Evolutionary conservation across 2,329 filamentous ascomycete species (phyloP), one percentile per base, ranked within the genome.

Genomic region (Pleoardoris graminearum): DNA sequence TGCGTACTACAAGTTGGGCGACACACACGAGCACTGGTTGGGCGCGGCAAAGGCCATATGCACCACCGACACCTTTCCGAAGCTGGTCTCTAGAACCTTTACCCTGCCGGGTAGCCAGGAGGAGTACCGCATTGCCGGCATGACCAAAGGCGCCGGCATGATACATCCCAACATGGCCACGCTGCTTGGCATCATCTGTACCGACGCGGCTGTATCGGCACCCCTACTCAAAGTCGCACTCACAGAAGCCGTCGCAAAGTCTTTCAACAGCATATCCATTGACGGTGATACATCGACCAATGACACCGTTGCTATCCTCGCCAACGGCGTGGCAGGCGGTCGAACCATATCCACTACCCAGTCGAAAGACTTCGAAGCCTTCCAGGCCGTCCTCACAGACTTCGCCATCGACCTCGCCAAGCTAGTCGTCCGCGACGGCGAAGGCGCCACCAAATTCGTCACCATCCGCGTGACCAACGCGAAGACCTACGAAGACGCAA

Each of bases 121-220:
- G 44, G 86, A 88, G 71, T 99, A 96, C 77, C 82, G 84, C 63
- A 88, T 99, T 44, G 91, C 90, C 11, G 94, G 94, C 63, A 95
- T 96, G 85, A 96, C 93, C 67, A 99, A 99, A 79, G 94, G 94
- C 51, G 94, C 94, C 4, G 94, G 94, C 68, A 99, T 99, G 94
- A 96, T 99, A 73, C 92, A 97, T 70, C 94, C 94, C 42, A 97
- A 99, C 79, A 96, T 99, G 92, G 94, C 91, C 25, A 99, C 94
- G 0, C 83, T 97, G 29, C 85, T 99, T 30, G 91, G 90, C 48
- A 88, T 97, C 55, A 83, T 97, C 67, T 91, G 90, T 67, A 99
- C 94, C 12, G 94, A 99, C 65, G 93, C 88, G 0, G 89, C 91
- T 25, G 84, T 97, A 66, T 81, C 85, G 0, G 80, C 89, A 3